Conservation (phyloP, 148 eudicot genomes). For the Camellia japonica region DNA sequence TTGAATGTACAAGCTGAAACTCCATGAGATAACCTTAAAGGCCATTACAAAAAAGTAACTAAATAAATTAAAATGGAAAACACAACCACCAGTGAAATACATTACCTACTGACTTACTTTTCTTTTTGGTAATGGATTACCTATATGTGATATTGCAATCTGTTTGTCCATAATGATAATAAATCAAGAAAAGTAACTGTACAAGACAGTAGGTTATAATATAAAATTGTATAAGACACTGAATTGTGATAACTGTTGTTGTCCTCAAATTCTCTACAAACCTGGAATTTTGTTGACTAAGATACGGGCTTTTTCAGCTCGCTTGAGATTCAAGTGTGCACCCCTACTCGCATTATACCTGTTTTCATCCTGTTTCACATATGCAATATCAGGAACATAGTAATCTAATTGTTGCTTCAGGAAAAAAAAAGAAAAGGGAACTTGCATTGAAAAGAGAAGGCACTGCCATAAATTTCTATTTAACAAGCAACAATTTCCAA, state of each 20-base stretch:
- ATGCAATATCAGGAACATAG: constrained; percentile 4
- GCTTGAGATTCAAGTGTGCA: constrained; percentile 64
- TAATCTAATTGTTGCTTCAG: not conserved
- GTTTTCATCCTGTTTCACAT: constrained; percentile 51
- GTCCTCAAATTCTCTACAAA: constrained; percentile 15
- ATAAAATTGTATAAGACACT: not conserved
- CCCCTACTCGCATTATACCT: constrained; percentile 82
- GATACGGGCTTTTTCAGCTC: constrained; percentile 72
- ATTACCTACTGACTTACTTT: not conserved
- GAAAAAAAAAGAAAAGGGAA: not conserved
- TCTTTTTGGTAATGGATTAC: not conserved
- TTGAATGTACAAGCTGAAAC: not conserved
- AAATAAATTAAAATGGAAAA: not conserved
- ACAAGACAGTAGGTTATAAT: not conserved
- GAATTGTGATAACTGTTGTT: not conserved
- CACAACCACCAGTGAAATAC: not conserved
- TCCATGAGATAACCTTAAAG: not conserved
- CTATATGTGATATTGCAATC: not conserved
- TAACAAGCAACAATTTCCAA: not conserved
- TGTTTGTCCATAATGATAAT: not conserved
- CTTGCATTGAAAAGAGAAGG: not conserved
- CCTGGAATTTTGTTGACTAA: constrained; percentile 76
- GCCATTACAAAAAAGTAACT: not conserved
- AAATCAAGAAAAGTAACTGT: not conserved
- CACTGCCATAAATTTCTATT: not conserved